These are phyloP conservation scores for Sclerotinia sclerotiorum DNA, from an alignment of 2,329 filamentous ascomycete genomes.

Conservation along the genomic window DNA sequence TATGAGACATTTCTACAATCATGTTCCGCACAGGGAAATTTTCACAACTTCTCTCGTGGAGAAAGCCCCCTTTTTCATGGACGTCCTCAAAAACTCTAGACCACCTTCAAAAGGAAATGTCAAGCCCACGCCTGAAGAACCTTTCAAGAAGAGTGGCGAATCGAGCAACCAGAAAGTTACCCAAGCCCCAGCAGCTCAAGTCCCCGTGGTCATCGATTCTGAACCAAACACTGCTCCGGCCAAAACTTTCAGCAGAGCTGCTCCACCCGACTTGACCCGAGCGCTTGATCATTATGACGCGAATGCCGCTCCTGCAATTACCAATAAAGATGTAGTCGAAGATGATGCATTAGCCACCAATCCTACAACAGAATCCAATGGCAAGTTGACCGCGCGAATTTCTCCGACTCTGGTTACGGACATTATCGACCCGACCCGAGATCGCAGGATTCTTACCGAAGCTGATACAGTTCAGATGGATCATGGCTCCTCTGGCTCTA, in stretches of 20 bases:
- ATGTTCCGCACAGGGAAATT: neutral
- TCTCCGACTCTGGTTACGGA: neutral
- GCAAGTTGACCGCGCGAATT: neutral
- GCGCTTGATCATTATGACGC: constrained; percentile 7
- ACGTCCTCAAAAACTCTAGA: neutral
- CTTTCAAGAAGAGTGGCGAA: neutral
- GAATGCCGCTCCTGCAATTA: neutral
- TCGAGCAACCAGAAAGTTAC: neutral
- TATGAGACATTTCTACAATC: constrained; percentile 18
- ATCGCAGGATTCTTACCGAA: neutral
- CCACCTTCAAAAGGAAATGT: neutral
- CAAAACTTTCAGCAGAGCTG: neutral
- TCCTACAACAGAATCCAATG: neutral
- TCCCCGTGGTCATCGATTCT: neutral
- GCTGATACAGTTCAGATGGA: neutral
- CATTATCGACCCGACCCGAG: neutral
- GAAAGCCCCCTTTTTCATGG: neutral
- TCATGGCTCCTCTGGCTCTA: neutral
- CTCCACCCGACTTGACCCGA: neutral
- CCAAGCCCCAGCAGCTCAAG: neutral
- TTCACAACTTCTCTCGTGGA: neutral
- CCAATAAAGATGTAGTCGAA: neutral
- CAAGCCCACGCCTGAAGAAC: neutral
- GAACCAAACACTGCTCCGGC: neutral
- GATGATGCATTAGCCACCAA: neutral